These are phyloP conservation scores for Amauroascus verrucosus DNA, from an alignment of 2,329 filamentous ascomycete genomes.

Conservation along the genomic window DNA sequence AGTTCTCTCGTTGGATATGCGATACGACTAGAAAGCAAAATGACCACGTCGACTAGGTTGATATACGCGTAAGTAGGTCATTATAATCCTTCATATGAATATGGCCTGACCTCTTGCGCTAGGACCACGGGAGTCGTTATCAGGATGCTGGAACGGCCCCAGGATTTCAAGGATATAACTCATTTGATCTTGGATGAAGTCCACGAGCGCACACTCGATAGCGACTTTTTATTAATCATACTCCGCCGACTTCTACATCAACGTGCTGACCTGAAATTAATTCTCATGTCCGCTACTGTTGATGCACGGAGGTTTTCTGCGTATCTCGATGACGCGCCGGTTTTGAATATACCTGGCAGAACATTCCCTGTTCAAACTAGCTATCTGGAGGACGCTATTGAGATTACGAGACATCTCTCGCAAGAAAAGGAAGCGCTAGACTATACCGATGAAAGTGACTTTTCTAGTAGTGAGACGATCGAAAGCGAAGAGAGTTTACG, in stretches of 20 bases:
- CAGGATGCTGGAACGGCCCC: conserved; percentile 85
- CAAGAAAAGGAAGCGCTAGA: conserved; percentile 46
- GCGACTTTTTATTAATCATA: conserved; percentile 88
- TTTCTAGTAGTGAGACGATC: conserved; percentile 33
- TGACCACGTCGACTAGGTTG: conserved; percentile 67
- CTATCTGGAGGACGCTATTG: conserved; percentile 86
- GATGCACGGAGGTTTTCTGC: conserved; percentile 83
- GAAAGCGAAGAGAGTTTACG: conserved; percentile 45
- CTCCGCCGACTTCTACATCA: conserved; percentile 68
- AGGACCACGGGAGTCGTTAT: conserved; percentile 75
- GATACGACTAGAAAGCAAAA: conserved; percentile 83
- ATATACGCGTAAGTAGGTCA: conserved; percentile 62
- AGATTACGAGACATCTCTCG: conserved; percentile 65
- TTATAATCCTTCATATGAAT: conserved; percentile 34
- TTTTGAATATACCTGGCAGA: conserved; percentile 81
- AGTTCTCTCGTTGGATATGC: conserved; percentile 88
- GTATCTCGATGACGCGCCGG: conserved; percentile 75
- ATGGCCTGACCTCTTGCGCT: background rate
- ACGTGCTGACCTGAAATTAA: conserved; percentile 75
- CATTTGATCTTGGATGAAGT: conserved; percentile 96
- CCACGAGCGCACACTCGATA: conserved; percentile 91
- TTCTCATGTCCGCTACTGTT: conserved; percentile 96
- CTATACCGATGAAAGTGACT: conserved; percentile 36
- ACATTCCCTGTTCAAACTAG: conserved; percentile 85
- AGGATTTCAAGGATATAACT: conserved; percentile 78